Percentiles rank a stretch among this genome's conserved stretches.
phyloP scores from a whole-genome alignment of 352 stramenopile species.

The Lagenidium giganteum region DNA sequence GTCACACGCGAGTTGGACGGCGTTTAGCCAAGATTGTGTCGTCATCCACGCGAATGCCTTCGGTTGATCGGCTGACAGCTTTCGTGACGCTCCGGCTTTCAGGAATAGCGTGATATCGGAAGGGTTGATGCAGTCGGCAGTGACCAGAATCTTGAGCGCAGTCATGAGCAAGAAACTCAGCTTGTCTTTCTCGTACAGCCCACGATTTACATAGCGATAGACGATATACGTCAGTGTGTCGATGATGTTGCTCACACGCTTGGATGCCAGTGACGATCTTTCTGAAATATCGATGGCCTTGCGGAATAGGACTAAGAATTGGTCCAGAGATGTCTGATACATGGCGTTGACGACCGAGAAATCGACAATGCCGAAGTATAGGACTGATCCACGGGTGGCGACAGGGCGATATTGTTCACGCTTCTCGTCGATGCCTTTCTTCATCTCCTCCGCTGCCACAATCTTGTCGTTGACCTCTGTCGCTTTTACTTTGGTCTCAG shows the following conservation, averaged over 20 bases:
- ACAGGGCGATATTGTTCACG: slow-evolving; percentile 89
- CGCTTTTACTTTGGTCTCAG: slow-evolving; percentile 87
- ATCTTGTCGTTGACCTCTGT: slow-evolving; percentile 91
- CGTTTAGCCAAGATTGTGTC: slow-evolving; percentile 61
- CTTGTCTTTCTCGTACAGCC: slow-evolving; percentile 68
- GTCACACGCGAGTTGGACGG: slow-evolving; percentile 56
- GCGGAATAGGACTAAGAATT: slow-evolving; percentile 87
- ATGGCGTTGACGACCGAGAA: slow-evolving; percentile 85
- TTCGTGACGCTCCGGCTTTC: slow-evolving; percentile 61
- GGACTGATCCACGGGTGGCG: slow-evolving; percentile 73
- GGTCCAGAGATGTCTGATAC: slow-evolving; percentile 89
- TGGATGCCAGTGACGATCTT: slow-evolving; percentile 67
- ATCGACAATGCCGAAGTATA: slow-evolving; percentile 91
- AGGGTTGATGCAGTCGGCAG: slow-evolving; percentile 41
- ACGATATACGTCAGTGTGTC: slow-evolving; percentile 83
- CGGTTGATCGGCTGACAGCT: slow-evolving; percentile 53
- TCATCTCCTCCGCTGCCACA: slow-evolving; percentile 78
- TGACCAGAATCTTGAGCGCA: slow-evolving; percentile 73
- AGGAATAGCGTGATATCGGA: slow-evolving; percentile 66
- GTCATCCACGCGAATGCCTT: slow-evolving; percentile 76
- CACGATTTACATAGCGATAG: slow-evolving; percentile 72
- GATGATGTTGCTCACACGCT: slow-evolving; percentile 85
- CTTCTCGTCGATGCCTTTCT: slow-evolving; percentile 88
- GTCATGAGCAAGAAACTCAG: slow-evolving; percentile 72
- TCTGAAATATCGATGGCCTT: slow-evolving; percentile 81